Base-by-base conservation (phyloP, 495 filamentous ascomycete genomes). In the Annulohypoxylon stygium region DNA sequence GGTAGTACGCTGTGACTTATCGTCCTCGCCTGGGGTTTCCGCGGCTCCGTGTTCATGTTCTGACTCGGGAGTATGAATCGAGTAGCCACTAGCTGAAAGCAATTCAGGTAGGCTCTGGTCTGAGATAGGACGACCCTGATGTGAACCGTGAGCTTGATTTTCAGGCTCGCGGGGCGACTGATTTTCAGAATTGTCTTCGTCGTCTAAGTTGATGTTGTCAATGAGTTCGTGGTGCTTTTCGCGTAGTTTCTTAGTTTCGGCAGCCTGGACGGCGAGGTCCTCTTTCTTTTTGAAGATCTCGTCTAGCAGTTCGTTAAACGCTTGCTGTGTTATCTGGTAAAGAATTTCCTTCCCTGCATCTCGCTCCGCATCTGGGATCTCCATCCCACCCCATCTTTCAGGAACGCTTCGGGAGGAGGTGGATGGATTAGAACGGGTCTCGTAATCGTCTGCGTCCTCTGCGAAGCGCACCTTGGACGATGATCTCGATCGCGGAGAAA, bases 241-340 rank as follows among this genome's bases (percentile, higher is more conserved):
- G 41, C 93, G 90, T 61, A 89, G 84, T 20, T 81, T 79, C 63
- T 88, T 90, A 0, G 89, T 93, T 14, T 87, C 84, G 43, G 88
- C 86, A 8, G 88, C 90, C 58, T 91, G 86, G 69, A 97, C 83
- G 8, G 94, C 89, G 7, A 92, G 78, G 65, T 93, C 90, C 80
- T 99, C 96, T 69, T 92, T 91, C 25, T 84, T 84, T 71, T 90
- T 90, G 83, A 98, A 98, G 0, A 99, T 83, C 9, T 89, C 84
- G 77, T 97, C 93, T 4, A 99, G 87, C 3, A 98, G 83, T 78
- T 98, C 94, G 76, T 98, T 97, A 79, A 97, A 91, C 0, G 92
- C 93, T 76, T 97, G 90, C 75, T 97, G 93, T 0, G 92, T 93
- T 16, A 95, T 90, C 76, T 97, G 93, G 75, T 96, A 97, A 6